phyloP scores from a whole-genome alignment of 805 yeast genomes.

The Schwanniomyces pseudopolymorphus region DNA sequence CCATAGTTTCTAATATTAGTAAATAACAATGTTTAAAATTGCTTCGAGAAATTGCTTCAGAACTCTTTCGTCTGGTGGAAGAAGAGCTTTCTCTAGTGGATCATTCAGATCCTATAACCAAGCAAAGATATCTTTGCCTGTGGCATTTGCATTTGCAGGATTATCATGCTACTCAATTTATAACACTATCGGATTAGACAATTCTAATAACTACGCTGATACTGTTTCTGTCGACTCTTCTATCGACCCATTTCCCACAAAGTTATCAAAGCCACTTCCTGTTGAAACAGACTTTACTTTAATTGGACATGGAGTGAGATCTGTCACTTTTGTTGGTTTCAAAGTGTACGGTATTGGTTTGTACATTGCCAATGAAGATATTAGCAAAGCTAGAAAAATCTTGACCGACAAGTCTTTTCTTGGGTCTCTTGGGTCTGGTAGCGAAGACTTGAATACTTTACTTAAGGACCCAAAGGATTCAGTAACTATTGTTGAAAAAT shows the following conservation, averaged over 20 bases:
- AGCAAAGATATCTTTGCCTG: not conserved
- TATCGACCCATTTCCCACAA: slow-evolving; percentile 49
- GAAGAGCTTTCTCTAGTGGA: not conserved
- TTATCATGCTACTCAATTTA: slow-evolving; percentile 4
- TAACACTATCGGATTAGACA: slow-evolving; percentile 5
- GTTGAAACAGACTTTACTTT: slow-evolving; percentile 46
- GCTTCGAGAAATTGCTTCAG: not conserved
- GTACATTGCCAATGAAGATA: slow-evolving; percentile 67
- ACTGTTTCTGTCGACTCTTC: slow-evolving; percentile 48
- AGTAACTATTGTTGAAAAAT: slow-evolving; percentile 49
- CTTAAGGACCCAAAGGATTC: slow-evolving; percentile 49
- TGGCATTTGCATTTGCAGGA: not conserved
- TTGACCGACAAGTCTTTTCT: slow-evolving; percentile 42
- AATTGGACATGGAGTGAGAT: slow-evolving; percentile 78
- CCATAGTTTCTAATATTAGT: not conserved
- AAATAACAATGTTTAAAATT: not conserved
- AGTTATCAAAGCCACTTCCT: slow-evolving; percentile 10
- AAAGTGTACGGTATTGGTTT: slow-evolving; percentile 88
- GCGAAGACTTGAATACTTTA: slow-evolving; percentile 36
- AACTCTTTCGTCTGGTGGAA: not conserved
- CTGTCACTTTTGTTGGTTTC: slow-evolving; percentile 78
- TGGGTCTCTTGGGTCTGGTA: slow-evolving; percentile 13
- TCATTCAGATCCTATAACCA: not conserved
- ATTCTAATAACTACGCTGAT: slow-evolving; percentile 7
- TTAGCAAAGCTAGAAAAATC: slow-evolving; percentile 27